Percentiles rank a stretch among this genome's conserved stretches.
Conservation (phyloP, 345 rosid genomes). For the Excoecaria agallocha region DNA sequence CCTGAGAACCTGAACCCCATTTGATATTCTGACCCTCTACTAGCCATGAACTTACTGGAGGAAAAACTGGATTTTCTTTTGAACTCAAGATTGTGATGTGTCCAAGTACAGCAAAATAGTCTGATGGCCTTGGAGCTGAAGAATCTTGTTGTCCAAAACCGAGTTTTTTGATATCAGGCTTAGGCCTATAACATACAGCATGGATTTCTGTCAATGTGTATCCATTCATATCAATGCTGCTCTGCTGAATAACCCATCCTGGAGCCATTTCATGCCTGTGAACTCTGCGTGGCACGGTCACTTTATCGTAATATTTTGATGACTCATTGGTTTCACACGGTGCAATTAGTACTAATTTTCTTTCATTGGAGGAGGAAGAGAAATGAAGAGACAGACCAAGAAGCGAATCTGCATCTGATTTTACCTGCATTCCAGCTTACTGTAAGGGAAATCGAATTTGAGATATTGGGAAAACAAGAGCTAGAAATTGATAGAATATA, state of each 20-base stretch:
- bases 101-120: constrained; percentile 64
- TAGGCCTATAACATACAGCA: constrained; percentile 56
- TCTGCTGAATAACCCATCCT: constrained; percentile 56
- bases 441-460: not conserved
- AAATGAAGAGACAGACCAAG: constrained; percentile 58
- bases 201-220: constrained; percentile 54
- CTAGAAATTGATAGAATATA: not conserved
- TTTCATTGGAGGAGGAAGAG: constrained; percentile 42
- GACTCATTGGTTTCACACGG: constrained; percentile 30
- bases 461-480: not conserved
- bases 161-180: constrained; percentile 11
- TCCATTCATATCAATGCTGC: constrained; percentile 50
- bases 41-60: constrained; percentile 51
- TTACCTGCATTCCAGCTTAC: constrained; percentile 48
- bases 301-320: constrained; percentile 31
- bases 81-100: constrained; percentile 40
- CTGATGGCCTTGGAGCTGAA: constrained; percentile 13
- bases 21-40: constrained; percentile 43
- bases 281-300: constrained; percentile 33
- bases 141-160: constrained; percentile 16
- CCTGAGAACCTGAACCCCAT: constrained; percentile 44
- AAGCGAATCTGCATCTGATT: constrained; percentile 51
- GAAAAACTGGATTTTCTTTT: constrained; percentile 30
- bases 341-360: constrained; percentile 44
- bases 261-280: constrained; percentile 26